Evolutionary conservation across 805 yeast species (phyloP).

Genomic region (Starmera dryadoides): DNA sequence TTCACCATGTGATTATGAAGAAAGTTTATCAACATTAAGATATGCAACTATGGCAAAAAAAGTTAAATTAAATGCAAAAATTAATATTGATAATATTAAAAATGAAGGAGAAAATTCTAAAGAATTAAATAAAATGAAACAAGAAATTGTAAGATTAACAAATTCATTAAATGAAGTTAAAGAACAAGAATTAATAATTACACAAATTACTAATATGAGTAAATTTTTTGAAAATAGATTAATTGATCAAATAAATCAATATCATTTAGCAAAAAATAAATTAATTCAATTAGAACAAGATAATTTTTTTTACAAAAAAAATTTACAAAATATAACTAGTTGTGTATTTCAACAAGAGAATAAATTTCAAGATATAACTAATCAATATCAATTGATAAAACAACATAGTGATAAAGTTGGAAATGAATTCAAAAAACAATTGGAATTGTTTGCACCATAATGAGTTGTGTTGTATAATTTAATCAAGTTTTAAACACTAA

Average conservation of each 20-base stretch:
- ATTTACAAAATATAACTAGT: conserved; percentile 1
- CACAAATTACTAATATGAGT: conserved; percentile 15
- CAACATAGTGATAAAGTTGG: neutral
- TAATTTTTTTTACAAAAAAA: neutral
- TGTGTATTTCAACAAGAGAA: neutral
- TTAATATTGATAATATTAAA: conserved; percentile 27
- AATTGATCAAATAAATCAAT: conserved; percentile 20
- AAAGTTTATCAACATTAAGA: conserved; percentile 65
- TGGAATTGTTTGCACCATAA: conserved; percentile 1
- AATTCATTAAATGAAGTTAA: conserved; percentile 11
- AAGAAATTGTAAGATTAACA: conserved; percentile 12
- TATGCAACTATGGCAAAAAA: conserved; percentile 74
- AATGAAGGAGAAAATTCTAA: conserved; percentile 8
- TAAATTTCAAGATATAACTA: neutral
- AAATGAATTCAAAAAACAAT: neutral
- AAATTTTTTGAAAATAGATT: conserved; percentile 20
- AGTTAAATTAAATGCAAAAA: conserved; percentile 54
- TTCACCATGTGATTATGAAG: conserved; percentile 74
- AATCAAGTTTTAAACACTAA: conserved; percentile 63
- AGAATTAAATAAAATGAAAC: conserved; percentile 10
- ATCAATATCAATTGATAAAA: neutral
- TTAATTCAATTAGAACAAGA: conserved; percentile 1
- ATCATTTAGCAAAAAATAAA: conserved; percentile 11
- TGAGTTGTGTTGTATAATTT: neutral
- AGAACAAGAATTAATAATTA: conserved; percentile 14